Evolutionary conservation across 768 basidiomycete genomes (phyloP), one percentile per base, ranked within the genome.

Genomic region (Mrakia hoshinonis): DNA sequence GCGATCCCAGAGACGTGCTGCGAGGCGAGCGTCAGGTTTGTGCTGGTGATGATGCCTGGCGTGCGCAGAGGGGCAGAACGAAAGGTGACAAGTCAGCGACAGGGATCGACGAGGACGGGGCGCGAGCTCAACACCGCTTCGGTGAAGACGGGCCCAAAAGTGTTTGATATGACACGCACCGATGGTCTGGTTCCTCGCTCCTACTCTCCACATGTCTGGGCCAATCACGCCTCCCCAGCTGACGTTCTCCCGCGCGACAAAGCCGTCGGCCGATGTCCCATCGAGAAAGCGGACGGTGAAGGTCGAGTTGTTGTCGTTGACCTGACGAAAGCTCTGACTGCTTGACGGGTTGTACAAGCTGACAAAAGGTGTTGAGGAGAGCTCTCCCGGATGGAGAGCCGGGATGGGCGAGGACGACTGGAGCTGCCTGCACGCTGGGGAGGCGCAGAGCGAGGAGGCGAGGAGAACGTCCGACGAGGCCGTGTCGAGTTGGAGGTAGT

Each of bases 401-500:
- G 38, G 22, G 4, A 52, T n/a, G n/a, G 48, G 48, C 15, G 48
- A 31, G n/a, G 36, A 20, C 6, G 46, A 18, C 1, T 34, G 6
- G 49, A 70, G 60, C 7, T n/a, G 47, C 22, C 31, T 20, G 61
- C 69, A 70, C 13, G 69, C 38, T 38, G 22, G 15, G 20, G 69
- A 70, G 7, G 69, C 36, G 61, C 69, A 70, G 49, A 64, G 61
- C 13, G 61, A 51, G 7, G 69, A 70, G 22, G 69, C 69, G 9
- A 70, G 48, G n/a, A 70, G 61, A 24, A 70, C 36, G 69, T 70
- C 69, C 15, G 69, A 39, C 0, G 69, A 70, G 6, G 69, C 69
- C 5, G 69, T 70, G 58, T 70, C 69, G 51, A 70, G 47, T 36
- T 70, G 69, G 4, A 70, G 61, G 58, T 64, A 70, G 69, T 49